Evolutionary conservation across 192 early-diverging fungal species (phyloP), one percentile per base, ranked within the genome.

Genomic region (Lobosporangium transversale): DNA sequence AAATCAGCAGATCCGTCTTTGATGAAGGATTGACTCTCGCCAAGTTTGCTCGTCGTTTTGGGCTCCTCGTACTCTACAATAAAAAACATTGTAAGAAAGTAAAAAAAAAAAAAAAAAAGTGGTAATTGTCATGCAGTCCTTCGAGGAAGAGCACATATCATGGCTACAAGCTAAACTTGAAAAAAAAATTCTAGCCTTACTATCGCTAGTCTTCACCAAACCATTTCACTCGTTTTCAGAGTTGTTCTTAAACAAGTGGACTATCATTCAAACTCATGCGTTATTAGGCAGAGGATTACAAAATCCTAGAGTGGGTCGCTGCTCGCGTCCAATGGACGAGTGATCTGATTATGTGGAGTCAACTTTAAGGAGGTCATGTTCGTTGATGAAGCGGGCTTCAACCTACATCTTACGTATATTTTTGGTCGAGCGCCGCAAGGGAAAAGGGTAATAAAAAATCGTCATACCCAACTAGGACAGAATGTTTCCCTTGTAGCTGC

Each of bases 341-440:
- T 27, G 50, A 48, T 31, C 32, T 62, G 31, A 44, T 62, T 21
- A 44, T 50, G 11, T 32, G 59, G 23, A 21, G 45, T n/a, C n/a
- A 50, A 51, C 12, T 50, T 62, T 44, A 62, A 62, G 11, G 0
- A 60, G 56, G 64, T 62, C 44, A 29, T 68, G 30, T 69, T 65
- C 59, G 56, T 69, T 26, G 76, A 79, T 54, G 76, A 79, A 54
- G 55, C 66, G 27, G 62, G 60, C 30, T 79, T 79, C 62, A 79
- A 69, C 35, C 58, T 79, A 24, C 67, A 79, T 27, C 68, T 79
- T 53, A 37, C 52, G 31, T 40, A 56, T 31, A 62, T 31, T 24
- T 62, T 37, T 58, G 62, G 51, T 59, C 55, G 66, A 15, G 43
- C 66, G 23, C 49, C 20, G n/a, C 56, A 51, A 69, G 76, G 76